Percentiles rank a stretch among this genome's conserved stretches.
These are phyloP conservation scores for Mucor sp. DNA, from an alignment of 371 early-diverging fungal genomes.

Conservation along the genomic window DNA sequence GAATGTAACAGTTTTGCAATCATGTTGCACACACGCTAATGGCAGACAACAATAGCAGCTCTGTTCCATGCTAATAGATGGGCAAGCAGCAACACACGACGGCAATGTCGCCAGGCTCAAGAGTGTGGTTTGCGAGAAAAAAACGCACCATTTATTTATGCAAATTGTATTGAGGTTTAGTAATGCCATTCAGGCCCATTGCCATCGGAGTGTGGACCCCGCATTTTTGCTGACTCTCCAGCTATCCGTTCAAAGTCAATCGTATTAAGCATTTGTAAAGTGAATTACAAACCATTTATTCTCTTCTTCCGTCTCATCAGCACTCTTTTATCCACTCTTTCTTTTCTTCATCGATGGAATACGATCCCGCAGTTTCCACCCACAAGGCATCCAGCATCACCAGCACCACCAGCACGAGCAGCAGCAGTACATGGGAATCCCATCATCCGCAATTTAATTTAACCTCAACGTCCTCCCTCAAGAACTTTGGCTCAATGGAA, in stretches of 20 bases:
- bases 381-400: constrained; percentile 28
- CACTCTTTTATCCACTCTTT: constrained; percentile 8
- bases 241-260: background rate
- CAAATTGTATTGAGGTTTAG: background rate
- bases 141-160: background rate
- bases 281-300: constrained; percentile 12
- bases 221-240: constrained; percentile 10
- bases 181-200: constrained; percentile 3
- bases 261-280: constrained; percentile 18
- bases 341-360: constrained; percentile 17
- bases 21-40: background rate
- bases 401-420: constrained; percentile 25
- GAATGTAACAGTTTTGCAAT: background rate
- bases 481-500: background rate
- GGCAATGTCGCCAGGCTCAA: background rate
- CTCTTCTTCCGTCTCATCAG: background rate
- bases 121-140: background rate
- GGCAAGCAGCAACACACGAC: background rate
- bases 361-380: constrained; percentile 15
- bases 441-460: background rate
- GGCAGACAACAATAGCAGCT: background rate
- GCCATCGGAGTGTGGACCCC: constrained; percentile 9
- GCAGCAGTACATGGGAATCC: constrained; percentile 13
- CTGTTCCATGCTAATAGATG: background rate
- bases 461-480: background rate